phyloP scores from a whole-genome alignment of 805 yeast genomes.

The Kockiozyma suomiensis region DNA sequence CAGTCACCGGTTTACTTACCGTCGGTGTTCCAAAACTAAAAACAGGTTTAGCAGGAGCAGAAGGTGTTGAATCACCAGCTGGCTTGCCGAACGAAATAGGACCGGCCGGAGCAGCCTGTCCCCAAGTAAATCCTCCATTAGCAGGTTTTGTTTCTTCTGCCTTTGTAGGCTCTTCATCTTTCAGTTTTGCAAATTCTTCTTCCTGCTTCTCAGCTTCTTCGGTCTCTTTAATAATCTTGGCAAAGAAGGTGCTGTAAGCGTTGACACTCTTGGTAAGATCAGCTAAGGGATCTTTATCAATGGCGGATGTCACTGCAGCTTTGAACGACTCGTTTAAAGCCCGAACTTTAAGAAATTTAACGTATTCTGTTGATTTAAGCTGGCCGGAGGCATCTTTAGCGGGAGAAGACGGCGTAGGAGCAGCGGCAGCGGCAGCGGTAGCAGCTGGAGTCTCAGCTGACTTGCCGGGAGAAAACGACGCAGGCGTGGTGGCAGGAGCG shows the following conservation, averaged over 20 bases:
- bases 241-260: constrained; percentile 24
- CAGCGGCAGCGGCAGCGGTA: neutral
- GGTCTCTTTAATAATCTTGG: constrained; percentile 15
- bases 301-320: constrained; percentile 13
- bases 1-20: neutral
- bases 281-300: constrained; percentile 30
- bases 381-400: neutral
- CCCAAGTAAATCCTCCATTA: constrained; percentile 16
- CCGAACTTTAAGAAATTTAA: constrained; percentile 32
- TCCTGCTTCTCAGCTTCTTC: constrained; percentile 15
- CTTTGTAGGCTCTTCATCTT: constrained; percentile 11
- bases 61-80: neutral
- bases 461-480: neutral
- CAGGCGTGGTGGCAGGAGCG: neutral
- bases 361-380: constrained; percentile 24
- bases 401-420: constrained; percentile 3
- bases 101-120: constrained; percentile 11
- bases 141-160: constrained; percentile 5
- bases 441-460: neutral
- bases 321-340: constrained; percentile 33
- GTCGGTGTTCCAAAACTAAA: neutral
- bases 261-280: constrained; percentile 20
- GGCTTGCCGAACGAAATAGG: constrained; percentile 8
- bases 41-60: neutral
- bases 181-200: constrained; percentile 20